Evolutionary conservation across 192 early-diverging fungal species (phyloP), one percentile per base, ranked within the genome.

Genomic region (Linnemannia exigua): DNA sequence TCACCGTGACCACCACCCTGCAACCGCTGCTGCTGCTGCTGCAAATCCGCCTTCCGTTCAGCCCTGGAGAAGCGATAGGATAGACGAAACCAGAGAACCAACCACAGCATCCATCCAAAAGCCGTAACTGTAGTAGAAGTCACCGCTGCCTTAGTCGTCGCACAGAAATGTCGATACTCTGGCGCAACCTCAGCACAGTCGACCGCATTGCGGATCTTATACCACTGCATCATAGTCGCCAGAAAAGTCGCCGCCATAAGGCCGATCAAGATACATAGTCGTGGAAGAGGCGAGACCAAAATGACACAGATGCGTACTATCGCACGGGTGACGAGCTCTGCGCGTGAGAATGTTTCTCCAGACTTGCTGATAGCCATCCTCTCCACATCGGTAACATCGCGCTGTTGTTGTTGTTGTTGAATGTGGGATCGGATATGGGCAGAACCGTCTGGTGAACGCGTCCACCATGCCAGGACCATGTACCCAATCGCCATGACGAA

Each of bases 401-500:
- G n/a, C n/a, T n/a, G n/a, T n/a, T 63, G 9, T 12, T 51, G 35
- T 70, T 19, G 3, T 28, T 44, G 31, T 41, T 44, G 67, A n/a
- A 31, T 28, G 19, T 73, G 31, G 31, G 41, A 12, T 19, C 75
- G 44, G 66, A 78, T 47, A 17, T 52, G 70, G 15, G 41, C 52
- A 3, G 54, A 35, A 4, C 76, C 82, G 1, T 66, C 50, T 4
- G 63, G 4, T 22, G 82, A 74, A 19, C 72, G 76, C 22, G 17
- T 36, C 76, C 76, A 84, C 76, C 82, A 77, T 28, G 71, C 76
- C 58, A 84, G n/a, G n/a, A 54, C 22, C 25, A 77, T 44, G 33
- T 84, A 84, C 4, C n/a, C 25, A 9, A 35, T 12, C 3, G 82
- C 63, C 36, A 78, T 31, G 5, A 78, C 33, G 17, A 70, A 74